A percentile compares a stretch with the other conserved stretches of the same genome.
These are phyloP conservation scores for Sequoiadendron giganteum DNA, from an alignment of 75 land plant genomes.

Conservation along the genomic window DNA sequence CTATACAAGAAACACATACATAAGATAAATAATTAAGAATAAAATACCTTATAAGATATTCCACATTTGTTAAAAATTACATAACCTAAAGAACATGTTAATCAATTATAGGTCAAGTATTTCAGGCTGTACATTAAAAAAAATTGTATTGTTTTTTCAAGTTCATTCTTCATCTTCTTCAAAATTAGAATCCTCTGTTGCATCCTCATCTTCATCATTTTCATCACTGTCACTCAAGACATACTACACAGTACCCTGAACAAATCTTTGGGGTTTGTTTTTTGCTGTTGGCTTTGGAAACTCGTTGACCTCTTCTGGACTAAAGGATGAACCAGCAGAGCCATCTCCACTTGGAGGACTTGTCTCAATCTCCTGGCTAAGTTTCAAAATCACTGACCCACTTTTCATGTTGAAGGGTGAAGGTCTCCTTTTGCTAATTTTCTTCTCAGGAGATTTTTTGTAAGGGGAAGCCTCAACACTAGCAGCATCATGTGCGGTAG, in stretches of 20 bases:
- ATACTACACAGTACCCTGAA: neutral
- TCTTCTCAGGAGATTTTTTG: constrained; percentile 58
- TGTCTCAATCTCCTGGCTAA: neutral
- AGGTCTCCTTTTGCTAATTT: constrained; percentile 79
- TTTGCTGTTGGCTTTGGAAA: neutral
- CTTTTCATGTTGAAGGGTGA: constrained; percentile 96
- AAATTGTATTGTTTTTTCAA: neutral
- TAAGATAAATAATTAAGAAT: no score
- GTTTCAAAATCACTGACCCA: constrained; percentile 46
- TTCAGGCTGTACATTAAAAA: neutral
- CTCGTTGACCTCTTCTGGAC: neutral
- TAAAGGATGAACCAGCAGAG: neutral
- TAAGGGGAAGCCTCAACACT: constrained; percentile 12
- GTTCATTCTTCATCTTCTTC: neutral
- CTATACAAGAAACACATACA: no score
- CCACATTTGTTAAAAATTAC: no score
- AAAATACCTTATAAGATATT: no score
- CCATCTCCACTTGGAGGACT: neutral
- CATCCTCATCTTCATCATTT: neutral
- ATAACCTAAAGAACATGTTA: no score
- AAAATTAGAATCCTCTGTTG: neutral
- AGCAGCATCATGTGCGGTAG: neutral
- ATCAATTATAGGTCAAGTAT: neutral
- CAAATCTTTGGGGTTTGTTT: neutral
- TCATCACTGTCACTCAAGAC: no score